Conservation (phyloP, 78 protist species). For the Emiliania huxleyi region DNA sequence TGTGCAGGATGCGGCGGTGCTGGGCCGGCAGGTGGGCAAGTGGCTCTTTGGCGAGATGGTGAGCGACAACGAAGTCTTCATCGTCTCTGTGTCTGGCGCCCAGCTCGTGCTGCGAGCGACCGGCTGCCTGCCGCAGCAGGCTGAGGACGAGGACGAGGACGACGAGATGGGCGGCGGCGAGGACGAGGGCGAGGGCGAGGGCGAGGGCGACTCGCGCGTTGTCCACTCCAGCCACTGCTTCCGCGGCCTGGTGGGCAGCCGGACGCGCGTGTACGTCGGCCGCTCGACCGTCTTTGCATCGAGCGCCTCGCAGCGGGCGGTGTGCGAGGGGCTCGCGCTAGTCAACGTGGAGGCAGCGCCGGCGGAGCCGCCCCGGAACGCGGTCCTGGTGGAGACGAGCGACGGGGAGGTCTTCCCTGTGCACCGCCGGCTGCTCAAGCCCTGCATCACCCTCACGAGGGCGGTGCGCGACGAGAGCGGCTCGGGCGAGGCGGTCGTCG, state of each 20-base stretch:
- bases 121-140: no score
- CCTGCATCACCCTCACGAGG: not conserved
- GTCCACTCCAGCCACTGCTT: not conserved
- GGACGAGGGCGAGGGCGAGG: not conserved
- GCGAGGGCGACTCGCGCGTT: not conserved
- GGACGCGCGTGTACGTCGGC: not conserved
- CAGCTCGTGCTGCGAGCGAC: slow-evolving; percentile 6
- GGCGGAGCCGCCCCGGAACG: not conserved
- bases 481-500: not conserved
- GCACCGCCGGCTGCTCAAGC: not conserved
- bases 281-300: not conserved
- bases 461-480: not conserved
- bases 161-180: not conserved
- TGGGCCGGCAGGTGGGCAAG: not conserved
- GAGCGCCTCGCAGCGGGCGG: not conserved
- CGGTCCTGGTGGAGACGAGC: not conserved
- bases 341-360: no score
- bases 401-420: not conserved
- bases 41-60: not conserved
- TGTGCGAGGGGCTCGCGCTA: not conserved
- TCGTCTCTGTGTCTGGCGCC: not conserved
- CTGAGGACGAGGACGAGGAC: not conserved
- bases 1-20: no score
- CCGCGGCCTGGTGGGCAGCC: not conserved
- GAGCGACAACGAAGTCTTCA: not conserved